Evolutionary conservation across 768 basidiomycete genomes (phyloP).

Genomic region (Pleurotus giganteus): DNA sequence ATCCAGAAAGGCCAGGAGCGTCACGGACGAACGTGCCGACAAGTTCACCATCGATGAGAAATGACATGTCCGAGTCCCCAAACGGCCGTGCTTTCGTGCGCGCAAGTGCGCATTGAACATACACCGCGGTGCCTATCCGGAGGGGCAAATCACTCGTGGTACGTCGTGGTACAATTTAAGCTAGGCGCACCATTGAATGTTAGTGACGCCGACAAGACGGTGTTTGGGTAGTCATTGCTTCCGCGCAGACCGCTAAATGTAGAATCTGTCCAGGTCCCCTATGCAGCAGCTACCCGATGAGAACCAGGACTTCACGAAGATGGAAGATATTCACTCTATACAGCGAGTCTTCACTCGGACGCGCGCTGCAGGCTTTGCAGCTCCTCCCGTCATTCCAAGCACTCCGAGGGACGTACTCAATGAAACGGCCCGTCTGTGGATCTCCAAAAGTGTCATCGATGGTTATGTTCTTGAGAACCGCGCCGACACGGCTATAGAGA

Average conservation of each 20-base stretch:
- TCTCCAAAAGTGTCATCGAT: conserved; percentile 40
- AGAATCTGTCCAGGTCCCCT: conserved; percentile 10
- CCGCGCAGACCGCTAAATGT: conserved; percentile 15
- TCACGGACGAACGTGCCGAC: conserved; percentile 26
- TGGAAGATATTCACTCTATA: conserved; percentile 10
- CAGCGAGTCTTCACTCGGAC: conserved; percentile 18
- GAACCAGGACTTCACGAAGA: neutral
- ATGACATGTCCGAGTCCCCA: conserved; percentile 27
- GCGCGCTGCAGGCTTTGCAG: conserved; percentile 25
- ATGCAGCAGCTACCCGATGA: too few relatives aligned
- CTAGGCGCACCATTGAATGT: conserved; percentile 32
- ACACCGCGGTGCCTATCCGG: conserved; percentile 38
- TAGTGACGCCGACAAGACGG: conserved; percentile 24
- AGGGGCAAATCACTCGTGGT: conserved; percentile 4
- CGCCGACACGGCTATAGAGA: neutral
- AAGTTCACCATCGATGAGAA: conserved; percentile 31
- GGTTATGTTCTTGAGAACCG: conserved; percentile 32
- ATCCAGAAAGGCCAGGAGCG: conserved; percentile 19
- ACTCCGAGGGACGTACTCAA: conserved; percentile 30
- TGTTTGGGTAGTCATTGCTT: conserved; percentile 14
- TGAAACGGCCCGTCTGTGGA: conserved; percentile 23
- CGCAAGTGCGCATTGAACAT: conserved; percentile 32
- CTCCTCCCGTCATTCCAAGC: conserved; percentile 29
- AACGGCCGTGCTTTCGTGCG: neutral
- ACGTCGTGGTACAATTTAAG: neutral